Evolutionary conservation across 1,139 yeast species (phyloP).

Genomic region (Chernovozyma sophiae-reginae): DNA sequence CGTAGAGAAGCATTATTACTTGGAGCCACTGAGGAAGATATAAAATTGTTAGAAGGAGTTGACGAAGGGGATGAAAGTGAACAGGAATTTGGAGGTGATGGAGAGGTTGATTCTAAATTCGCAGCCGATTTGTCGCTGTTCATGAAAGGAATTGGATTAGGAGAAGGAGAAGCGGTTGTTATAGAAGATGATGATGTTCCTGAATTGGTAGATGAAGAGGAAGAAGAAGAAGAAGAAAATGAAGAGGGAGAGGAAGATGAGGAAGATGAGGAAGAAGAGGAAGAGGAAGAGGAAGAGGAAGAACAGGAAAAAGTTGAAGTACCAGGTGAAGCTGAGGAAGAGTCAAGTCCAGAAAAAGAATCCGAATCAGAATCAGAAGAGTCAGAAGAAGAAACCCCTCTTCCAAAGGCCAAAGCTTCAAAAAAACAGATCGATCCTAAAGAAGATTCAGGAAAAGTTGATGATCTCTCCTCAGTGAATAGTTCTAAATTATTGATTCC

Average conservation of each 20-base stretch:
- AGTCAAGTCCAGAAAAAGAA: conserved; percentile 16
- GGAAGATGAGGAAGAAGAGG: conserved; percentile 23
- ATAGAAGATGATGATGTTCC: conserved; percentile 29
- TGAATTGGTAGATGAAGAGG: conserved; percentile 19
- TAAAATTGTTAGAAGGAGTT: conserved; percentile 48
- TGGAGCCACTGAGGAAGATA: conserved; percentile 70
- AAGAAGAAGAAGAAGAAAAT: conserved; percentile 25
- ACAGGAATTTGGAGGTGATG: conserved; percentile 48
- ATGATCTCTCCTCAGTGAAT: conserved; percentile 51
- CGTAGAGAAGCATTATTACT: conserved; percentile 66
- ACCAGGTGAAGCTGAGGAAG: conserved; percentile 10
- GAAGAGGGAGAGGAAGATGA: conserved; percentile 25
- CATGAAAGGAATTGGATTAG: conserved; percentile 68
- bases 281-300: conserved; percentile 20
- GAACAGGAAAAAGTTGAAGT: conserved; percentile 19
- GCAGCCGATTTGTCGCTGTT: conserved; percentile 58
- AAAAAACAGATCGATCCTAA: conserved; percentile 2
- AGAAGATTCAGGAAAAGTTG: conserved; percentile 36
- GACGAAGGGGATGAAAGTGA: conserved; percentile 59
- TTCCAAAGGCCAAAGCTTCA: conserved; percentile 8
- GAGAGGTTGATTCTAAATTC: conserved; percentile 43
- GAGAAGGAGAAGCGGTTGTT: conserved; percentile 32
- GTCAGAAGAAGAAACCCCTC: conserved; percentile 11
- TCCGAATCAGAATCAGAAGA: conserved; percentile 8
- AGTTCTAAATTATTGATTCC: conserved; percentile 57